These are phyloP conservation scores for Posidonia australis DNA, from an alignment of 106 monocot genomes.

Conservation along the genomic window DNA sequence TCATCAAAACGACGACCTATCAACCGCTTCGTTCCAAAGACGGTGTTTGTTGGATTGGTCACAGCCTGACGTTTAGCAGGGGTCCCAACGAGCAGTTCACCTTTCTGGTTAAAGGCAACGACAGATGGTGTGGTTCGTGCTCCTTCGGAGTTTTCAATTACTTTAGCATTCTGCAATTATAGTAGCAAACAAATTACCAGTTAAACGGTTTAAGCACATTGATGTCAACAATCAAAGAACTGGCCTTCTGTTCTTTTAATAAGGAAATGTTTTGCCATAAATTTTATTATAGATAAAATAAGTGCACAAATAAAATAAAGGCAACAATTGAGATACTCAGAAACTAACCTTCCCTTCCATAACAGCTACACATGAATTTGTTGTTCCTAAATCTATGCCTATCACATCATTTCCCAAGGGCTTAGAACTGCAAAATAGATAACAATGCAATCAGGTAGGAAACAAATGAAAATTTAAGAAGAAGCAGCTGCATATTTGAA, in stretches of 20 bases:
- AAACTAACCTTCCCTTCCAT: constrained; percentile 49
- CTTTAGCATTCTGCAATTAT: constrained; percentile 59
- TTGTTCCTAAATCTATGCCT: constrained; percentile 53
- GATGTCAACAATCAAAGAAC: constrained; percentile 34
- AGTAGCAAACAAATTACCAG: constrained; percentile 1
- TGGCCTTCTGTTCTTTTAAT: too few relatives aligned
- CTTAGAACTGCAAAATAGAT: constrained; percentile 24
- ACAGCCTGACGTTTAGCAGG: constrained; percentile 87
- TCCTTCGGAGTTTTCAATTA: constrained; percentile 81
- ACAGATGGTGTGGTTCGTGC: constrained; percentile 72
- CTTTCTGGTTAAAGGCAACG: constrained; percentile 67
- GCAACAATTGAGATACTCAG: background rate
- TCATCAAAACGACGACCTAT: constrained; percentile 77
- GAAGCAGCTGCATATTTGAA: too few relatives aligned
- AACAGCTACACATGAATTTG: constrained; percentile 40
- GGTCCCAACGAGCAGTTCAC: constrained; percentile 76
- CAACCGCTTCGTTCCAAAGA: constrained; percentile 73
- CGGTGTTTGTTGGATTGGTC: constrained; percentile 73
- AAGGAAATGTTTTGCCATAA: background rate
- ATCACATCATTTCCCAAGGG: constrained; percentile 46
- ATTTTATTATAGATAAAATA: background rate
- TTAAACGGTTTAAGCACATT: too few relatives aligned
- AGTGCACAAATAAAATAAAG: background rate
- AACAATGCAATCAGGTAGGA: background rate
- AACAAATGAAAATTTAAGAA: too few relatives aligned